phyloP scores from a whole-genome alignment of 441 rosid genomes.

The Pelargonium australe region DNA sequence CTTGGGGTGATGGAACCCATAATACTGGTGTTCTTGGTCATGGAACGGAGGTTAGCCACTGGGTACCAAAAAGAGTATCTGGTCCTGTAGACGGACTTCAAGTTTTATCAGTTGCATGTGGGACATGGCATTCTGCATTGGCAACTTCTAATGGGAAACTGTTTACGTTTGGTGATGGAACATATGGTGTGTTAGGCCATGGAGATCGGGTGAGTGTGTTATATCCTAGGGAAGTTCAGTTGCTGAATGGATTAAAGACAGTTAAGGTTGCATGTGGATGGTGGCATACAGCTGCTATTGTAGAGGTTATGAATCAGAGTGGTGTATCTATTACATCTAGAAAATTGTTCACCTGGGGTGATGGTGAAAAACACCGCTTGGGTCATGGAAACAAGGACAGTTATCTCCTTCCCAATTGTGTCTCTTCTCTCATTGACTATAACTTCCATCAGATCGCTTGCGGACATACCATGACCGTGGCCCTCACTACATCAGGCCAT shows the following conservation, averaged over 20 bases:
- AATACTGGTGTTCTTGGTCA: conserved; percentile 92
- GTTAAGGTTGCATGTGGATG: conserved; percentile 92
- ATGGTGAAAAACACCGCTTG: conserved; percentile 88
- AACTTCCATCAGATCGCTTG: conserved; percentile 88
- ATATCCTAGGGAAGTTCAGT: conserved; percentile 95
- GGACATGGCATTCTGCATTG: conserved; percentile 93
- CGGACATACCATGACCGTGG: conserved; percentile 84
- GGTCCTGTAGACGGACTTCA: conserved; percentile 89
- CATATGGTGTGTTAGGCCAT: conserved; percentile 92
- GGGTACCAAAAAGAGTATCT: conserved; percentile 82
- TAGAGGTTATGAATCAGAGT: conserved; percentile 90
- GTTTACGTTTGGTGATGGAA: conserved; percentile 95
- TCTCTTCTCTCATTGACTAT: conserved; percentile 91
- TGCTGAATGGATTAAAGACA: conserved; percentile 83
- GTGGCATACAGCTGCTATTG: conserved; percentile 97
- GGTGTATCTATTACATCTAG: conserved; percentile 86
- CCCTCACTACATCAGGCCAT: conserved; percentile 77
- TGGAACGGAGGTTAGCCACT: conserved; percentile 88
- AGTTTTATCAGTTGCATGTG: conserved; percentile 84
- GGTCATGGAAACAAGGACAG: conserved; percentile 92
- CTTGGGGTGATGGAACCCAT: conserved; percentile 86
- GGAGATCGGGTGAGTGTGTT: conserved; percentile 75
- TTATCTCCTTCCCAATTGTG: conserved; percentile 84
- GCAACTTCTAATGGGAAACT: conserved; percentile 87
- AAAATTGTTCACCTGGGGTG: conserved; percentile 96